A percentile compares a stretch with the other conserved stretches of the same genome.
Evolutionary conservation across 306 rosid species (phyloP).

Genomic region (cucumber (Cucumis sativus)): DNA sequence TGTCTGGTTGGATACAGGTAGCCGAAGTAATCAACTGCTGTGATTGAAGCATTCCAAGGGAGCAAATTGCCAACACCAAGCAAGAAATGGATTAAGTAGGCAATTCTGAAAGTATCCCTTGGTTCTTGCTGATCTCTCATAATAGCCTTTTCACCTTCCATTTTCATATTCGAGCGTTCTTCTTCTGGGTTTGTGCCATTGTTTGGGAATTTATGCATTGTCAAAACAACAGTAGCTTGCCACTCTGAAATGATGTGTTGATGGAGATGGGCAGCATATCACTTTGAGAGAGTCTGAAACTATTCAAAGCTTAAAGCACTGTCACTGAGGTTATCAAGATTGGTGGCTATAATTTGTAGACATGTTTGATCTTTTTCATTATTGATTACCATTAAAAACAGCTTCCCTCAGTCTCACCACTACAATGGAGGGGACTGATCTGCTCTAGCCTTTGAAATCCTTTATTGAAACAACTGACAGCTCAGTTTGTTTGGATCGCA

Average conservation of each 20-base stretch:
- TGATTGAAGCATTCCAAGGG: constrained; percentile 96
- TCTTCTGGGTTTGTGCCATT: background rate
- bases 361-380: constrained; percentile 1
- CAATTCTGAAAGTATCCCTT: constrained; percentile 40
- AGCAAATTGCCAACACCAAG: constrained; percentile 86
- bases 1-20: constrained; percentile 58
- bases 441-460: constrained; percentile 1
- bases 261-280: constrained; percentile 27
- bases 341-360: constrained; percentile 6
- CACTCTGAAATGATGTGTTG: constrained; percentile 22
- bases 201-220: constrained; percentile 14
- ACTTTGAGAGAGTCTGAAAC: constrained; percentile 5
- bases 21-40: constrained; percentile 82
- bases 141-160: constrained; percentile 34
- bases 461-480: constrained; percentile 13
- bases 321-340: background rate
- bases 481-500: constrained; percentile 17
- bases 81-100: constrained; percentile 76
- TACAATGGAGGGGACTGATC: background rate
- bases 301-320: constrained; percentile 5
- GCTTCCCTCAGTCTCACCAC: constrained; percentile 3
- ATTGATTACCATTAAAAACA: background rate
- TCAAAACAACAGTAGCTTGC: background rate
- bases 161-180: constrained; percentile 13
- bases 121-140: constrained; percentile 29